Percentiles rank a stretch among this genome's conserved stretches.
These are phyloP conservation scores for Sclerotinia glacialis DNA, from an alignment of 2,329 filamentous ascomycete species.

Conservation along the genomic window DNA sequence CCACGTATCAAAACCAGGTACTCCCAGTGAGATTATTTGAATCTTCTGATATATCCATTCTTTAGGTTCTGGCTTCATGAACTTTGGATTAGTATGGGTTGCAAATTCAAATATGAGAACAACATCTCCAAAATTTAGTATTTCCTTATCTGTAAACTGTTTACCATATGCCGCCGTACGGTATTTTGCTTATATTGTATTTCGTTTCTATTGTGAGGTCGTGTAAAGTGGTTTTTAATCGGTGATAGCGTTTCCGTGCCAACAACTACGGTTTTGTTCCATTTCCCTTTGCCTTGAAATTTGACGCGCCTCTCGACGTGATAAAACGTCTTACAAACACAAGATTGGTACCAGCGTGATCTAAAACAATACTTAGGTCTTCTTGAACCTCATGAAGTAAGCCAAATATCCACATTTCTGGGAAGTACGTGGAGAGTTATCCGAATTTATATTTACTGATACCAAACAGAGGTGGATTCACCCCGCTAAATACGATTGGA, in stretches of 20 bases:
- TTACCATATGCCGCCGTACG: background rate
- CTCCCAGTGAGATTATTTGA: no score
- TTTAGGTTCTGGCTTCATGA: no score
- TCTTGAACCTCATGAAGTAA: constrained; percentile 21
- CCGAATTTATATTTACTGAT: constrained; percentile 14
- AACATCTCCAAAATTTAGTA: background rate
- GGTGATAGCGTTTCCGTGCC: constrained; percentile 21
- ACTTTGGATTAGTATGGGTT: background rate
- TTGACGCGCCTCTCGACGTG: constrained; percentile 4
- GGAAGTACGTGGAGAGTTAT: background rate
- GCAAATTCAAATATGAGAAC: background rate
- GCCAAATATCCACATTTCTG: background rate
- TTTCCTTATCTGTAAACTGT: background rate
- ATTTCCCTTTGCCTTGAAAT: background rate
- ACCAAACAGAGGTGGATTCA: constrained; percentile 20
- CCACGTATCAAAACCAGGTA: no score
- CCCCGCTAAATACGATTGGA: constrained; percentile 22
- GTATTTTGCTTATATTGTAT: background rate
- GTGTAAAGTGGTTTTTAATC: constrained; percentile 21
- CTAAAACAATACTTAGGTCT: background rate
- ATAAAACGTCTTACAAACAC: background rate
- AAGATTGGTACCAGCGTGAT: background rate
- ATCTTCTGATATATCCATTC: background rate
- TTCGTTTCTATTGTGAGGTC: background rate
- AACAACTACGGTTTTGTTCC: constrained; percentile 13